Base-by-base conservation (phyloP, 2,329 filamentous ascomycete genomes). In the Trichoderma simmonsii region DNA sequence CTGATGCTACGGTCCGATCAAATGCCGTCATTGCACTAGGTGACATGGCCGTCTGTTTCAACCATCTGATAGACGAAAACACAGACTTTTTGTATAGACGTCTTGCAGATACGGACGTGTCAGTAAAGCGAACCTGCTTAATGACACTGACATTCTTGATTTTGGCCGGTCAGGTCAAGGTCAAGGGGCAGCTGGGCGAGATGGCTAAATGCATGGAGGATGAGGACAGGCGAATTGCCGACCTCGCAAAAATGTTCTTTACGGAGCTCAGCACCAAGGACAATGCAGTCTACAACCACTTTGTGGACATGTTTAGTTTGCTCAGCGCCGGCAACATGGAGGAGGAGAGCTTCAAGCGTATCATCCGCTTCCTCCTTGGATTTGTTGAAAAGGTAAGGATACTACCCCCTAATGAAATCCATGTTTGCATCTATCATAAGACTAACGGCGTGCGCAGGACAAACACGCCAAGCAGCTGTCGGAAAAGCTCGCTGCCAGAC, bases 161-260 rank as follows among this genome's bases (percentile, higher is more conserved):
- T 77, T 84, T 99, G 59, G 96, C 96, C 0, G 96, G 97, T 30
- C 96, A 99, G 82, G 95, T 99, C 84, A 99, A 99, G 86, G 96
- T 99, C 82, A 99, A 99, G 86, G 96, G 96, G 30, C 96, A 99
- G 82, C 86, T 99, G 12, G 96, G 96, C 63, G 95, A 98, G 84
- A 99, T 99, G 96, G 96, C 96, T 71, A 99, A 99, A 84, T 99
- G 96, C 76, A 88, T 99, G 34, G 96, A 99, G 82, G 96, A 99
- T 78, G 90, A 91, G n/a, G 97, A 99, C 79, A 94, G 95, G 82
- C 90, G 93, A 73, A 97, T 98, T 74, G 93, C 95, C 0, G 96
- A 99, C 79, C 88, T 99, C 78, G 93, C 94, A 15, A 88, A 94
- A 72, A 98, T 98, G 95, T 99, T 99, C 89, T 99, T 99, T 82